phyloP scores from a whole-genome alignment of 257 asterid genomes.

The Nyctanthes arbortristis region DNA sequence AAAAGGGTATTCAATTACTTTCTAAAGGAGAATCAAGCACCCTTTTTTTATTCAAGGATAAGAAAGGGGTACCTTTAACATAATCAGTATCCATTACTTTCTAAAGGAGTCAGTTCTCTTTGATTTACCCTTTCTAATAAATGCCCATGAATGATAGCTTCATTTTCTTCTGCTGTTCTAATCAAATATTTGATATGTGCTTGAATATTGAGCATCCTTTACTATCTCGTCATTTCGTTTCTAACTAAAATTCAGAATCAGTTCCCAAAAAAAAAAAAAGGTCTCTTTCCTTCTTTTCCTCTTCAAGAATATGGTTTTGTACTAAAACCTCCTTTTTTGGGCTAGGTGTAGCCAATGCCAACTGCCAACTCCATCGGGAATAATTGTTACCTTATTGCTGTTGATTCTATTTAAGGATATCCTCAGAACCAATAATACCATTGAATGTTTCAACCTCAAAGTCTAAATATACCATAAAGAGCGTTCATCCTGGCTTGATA shows the following conservation, averaged over 20 bases:
- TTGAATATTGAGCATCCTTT: background rate
- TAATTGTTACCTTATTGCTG: background rate
- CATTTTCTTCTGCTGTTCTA: background rate
- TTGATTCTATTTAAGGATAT: background rate
- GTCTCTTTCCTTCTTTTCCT: background rate
- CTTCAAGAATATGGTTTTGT: background rate
- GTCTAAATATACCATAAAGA: background rate
- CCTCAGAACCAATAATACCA: background rate
- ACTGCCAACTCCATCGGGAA: background rate
- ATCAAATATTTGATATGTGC: background rate
- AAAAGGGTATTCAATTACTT: too few species aligned
- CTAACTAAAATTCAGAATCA: slow-evolving; percentile 2
- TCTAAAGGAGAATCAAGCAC: too few species aligned
- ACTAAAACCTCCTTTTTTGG: background rate
- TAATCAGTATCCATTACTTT: slow-evolving; percentile 3
- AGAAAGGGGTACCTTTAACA: background rate
- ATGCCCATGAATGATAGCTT: background rate
- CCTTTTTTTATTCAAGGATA: too few species aligned
- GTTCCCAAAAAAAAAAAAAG: slow-evolving; percentile 8
- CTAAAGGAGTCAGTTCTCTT: slow-evolving; percentile 3
- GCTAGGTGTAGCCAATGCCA: background rate
- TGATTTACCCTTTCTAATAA: slow-evolving; percentile 3
- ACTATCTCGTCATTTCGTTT: slow-evolving; percentile 2
- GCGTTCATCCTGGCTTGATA: slow-evolving; percentile 4
- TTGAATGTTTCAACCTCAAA: slow-evolving; percentile 14